These are phyloP conservation scores for Sanghuangporus baumii DNA, from an alignment of 1,284 basidiomycete genomes.

Conservation along the genomic window DNA sequence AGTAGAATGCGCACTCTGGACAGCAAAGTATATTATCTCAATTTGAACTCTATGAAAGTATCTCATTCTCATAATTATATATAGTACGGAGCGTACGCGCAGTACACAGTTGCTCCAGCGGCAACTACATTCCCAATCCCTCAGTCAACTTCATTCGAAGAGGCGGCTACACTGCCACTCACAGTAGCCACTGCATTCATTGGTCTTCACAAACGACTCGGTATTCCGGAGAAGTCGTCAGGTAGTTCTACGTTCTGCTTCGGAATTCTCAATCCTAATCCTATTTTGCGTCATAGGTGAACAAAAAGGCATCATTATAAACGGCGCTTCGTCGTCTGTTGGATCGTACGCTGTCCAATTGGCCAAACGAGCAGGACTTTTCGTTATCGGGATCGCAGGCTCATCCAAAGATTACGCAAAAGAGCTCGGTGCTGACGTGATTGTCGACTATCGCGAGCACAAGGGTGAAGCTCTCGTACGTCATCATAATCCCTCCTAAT, in stretches of 20 bases:
- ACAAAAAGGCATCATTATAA: conserved; percentile 25
- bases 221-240: background rate
- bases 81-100: conserved; percentile 12
- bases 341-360: conserved; percentile 31
- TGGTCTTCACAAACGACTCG: conserved; percentile 25
- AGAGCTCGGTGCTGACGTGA: conserved; percentile 24
- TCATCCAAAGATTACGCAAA: conserved; percentile 19
- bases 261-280: background rate
- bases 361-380: conserved; percentile 24
- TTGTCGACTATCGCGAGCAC: conserved; percentile 28
- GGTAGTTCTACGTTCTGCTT: background rate
- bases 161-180: conserved; percentile 29
- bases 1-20: conserved; percentile 21
- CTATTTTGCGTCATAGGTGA: background rate
- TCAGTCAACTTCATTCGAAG: conserved; percentile 24
- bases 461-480: conserved; percentile 7
- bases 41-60: background rate
- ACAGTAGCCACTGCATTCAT: conserved; percentile 29
- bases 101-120: conserved; percentile 13
- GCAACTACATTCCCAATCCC: conserved; percentile 9
- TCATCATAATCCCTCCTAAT: background rate
- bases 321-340: conserved; percentile 29
- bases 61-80: too few relatives aligned
- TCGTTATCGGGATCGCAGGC: conserved; percentile 29
- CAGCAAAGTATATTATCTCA: conserved; percentile 2